These are phyloP conservation scores for Xylaria palmicola DNA, from an alignment of 495 filamentous ascomycete species.

Conservation along the genomic window DNA sequence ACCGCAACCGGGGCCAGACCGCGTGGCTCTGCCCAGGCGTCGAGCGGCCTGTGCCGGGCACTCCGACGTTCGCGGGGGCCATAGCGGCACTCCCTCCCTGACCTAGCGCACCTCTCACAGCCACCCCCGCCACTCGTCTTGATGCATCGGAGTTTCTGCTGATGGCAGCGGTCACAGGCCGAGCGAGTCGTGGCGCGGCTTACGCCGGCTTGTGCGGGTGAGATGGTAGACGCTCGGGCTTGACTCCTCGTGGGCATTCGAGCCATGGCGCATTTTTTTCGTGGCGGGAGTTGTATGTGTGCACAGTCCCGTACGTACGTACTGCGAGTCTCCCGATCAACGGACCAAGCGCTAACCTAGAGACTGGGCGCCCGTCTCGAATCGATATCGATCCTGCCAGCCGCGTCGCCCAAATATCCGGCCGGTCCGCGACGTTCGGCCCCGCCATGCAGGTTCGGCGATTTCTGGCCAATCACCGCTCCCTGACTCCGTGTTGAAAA, in stretches of 20 bases:
- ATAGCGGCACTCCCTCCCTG: conserved; percentile 7
- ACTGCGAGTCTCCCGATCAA: too few species aligned
- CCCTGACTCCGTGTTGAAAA: not conserved
- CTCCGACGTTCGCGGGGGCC: conserved; percentile 6
- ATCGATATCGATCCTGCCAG: not conserved
- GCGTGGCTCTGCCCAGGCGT: not conserved
- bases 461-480: conserved; percentile 8
- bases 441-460: conserved; percentile 2
- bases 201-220: not conserved
- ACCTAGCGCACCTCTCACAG: conserved; percentile 12
- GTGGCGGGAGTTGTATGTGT: too few species aligned
- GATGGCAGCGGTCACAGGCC: conserved; percentile 19
- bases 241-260: not conserved
- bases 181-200: conserved; percentile 9
- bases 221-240: not conserved
- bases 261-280: not conserved
- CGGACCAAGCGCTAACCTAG: too few species aligned
- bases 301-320: too few species aligned
- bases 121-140: not conserved
- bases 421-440: not conserved
- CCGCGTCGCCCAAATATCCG: not conserved
- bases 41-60: not conserved
- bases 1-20: not conserved
- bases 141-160: conserved; percentile 20
- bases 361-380: too few species aligned